These are phyloP conservation scores for Chlamydomonas incerta DNA, from an alignment of 139 green algal genomes.

Conservation along the genomic window DNA sequence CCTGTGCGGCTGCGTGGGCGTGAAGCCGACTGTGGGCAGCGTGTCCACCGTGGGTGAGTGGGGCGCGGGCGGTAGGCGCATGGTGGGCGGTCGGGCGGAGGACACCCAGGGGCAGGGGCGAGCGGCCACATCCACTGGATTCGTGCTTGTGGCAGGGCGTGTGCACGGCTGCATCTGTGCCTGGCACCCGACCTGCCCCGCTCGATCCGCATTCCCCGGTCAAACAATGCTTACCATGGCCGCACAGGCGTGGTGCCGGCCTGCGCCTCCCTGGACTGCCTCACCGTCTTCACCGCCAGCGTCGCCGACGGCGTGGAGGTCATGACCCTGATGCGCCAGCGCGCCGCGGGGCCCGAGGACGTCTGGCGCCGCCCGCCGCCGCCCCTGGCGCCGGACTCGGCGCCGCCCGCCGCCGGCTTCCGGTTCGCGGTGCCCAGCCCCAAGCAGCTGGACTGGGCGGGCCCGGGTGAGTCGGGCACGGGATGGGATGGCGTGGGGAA, in stretches of 20 bases:
- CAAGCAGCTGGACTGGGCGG: slow-evolving; percentile 68
- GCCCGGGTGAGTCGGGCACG: slow-evolving; percentile 59
- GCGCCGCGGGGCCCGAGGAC: slow-evolving; percentile 10
- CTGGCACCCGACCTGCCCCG: no score
- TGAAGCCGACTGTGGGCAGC: slow-evolving; percentile 81
- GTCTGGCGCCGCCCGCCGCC: slow-evolving; percentile 44
- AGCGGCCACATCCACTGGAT: no score
- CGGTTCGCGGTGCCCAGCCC: slow-evolving; percentile 70
- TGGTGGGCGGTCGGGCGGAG: no score
- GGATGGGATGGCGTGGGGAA: no score
- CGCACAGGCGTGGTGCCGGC: slow-evolving; percentile 80
- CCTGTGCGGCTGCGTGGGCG: slow-evolving; percentile 81
- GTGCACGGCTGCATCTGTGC: no score
- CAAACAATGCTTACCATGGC: no score
- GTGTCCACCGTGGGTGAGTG: slow-evolving; percentile 65
- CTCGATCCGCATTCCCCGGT: no score
- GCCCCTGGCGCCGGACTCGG: not conserved
- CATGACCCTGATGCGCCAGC: slow-evolving; percentile 50
- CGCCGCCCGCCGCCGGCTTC: slow-evolving; percentile 54
- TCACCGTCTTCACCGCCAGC: slow-evolving; percentile 75
- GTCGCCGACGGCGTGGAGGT: slow-evolving; percentile 70
- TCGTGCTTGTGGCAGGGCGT: no score
- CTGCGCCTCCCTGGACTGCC: slow-evolving; percentile 80
- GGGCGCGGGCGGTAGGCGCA: no score
- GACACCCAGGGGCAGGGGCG: no score